phyloP scores from a whole-genome alignment of 768 basidiomycete species.

The Hemileccinum rubropunctum region DNA sequence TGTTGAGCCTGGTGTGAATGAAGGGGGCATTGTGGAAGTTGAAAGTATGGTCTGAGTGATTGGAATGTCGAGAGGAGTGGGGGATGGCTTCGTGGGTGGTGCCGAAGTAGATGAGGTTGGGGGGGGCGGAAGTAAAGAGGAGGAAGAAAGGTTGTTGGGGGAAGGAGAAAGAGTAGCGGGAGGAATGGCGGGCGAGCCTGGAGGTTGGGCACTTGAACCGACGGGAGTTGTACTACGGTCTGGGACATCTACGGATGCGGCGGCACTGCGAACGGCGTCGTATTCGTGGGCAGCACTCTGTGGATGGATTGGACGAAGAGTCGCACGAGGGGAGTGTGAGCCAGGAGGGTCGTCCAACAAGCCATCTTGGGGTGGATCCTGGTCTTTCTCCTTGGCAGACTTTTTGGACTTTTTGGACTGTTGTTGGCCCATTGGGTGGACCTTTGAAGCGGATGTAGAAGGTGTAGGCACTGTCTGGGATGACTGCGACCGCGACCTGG shows the following conservation, averaged over 20 bases:
- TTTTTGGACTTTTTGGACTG: constrained; percentile 81
- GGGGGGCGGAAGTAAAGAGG: constrained; percentile 34
- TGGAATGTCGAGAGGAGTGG: constrained; percentile 71
- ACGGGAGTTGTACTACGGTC: constrained; percentile 33
- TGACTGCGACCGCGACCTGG: constrained; percentile 71
- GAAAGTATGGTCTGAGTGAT: constrained; percentile 84
- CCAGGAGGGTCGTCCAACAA: constrained; percentile 39
- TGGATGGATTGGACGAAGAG: constrained; percentile 38
- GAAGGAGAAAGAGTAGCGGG: constrained; percentile 39
- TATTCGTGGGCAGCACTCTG: constrained; percentile 40
- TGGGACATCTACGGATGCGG: constrained; percentile 32
- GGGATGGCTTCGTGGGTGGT: constrained; percentile 39
- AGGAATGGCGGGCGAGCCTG: constrained; percentile 27
- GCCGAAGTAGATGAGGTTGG: constrained; percentile 11
- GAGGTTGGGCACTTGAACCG: constrained; percentile 41
- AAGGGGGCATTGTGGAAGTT: constrained; percentile 48
- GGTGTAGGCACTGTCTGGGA: constrained; percentile 66
- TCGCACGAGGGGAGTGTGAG: constrained; percentile 41
- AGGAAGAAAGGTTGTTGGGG: constrained; percentile 37
- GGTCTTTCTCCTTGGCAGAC: constrained; percentile 66
- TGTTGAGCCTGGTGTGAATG: constrained; percentile 52
- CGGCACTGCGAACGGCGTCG: constrained; percentile 31
- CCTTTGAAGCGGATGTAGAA: constrained; percentile 34
- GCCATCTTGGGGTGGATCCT: constrained; percentile 44
- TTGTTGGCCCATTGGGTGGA: constrained; percentile 75